phyloP scores from a whole-genome alignment of 768 basidiomycete species.

The Nidularia pulvinata region DNA sequence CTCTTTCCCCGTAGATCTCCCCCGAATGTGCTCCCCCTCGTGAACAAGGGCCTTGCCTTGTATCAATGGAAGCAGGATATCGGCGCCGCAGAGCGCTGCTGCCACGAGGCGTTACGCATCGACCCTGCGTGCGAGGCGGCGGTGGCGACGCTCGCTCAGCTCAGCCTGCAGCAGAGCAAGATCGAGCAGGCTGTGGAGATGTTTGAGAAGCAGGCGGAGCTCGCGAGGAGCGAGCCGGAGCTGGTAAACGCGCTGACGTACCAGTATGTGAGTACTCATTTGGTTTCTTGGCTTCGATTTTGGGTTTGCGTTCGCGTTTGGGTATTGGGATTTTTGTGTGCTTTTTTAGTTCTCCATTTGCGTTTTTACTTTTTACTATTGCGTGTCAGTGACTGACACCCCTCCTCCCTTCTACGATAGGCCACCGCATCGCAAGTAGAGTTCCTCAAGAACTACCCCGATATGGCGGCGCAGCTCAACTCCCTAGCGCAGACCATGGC shows the following conservation, averaged over 20 bases:
- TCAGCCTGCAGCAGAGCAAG: constrained; percentile 89
- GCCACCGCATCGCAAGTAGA: constrained; percentile 78
- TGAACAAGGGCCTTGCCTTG: constrained; percentile 96
- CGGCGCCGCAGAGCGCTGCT: constrained; percentile 78
- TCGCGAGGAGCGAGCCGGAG: constrained; percentile 92
- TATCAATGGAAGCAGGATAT: constrained; percentile 97
- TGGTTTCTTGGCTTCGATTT: too few relatives aligned
- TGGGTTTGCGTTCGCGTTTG: too few relatives aligned
- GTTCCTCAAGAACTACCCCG: constrained; percentile 83
- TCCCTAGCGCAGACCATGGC: constrained; percentile 32
- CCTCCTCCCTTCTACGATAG: not conserved
- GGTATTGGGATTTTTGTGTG: too few relatives aligned
- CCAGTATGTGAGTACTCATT: constrained; percentile 59
- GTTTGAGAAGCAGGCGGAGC: constrained; percentile 82
- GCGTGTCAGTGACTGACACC: too few relatives aligned
- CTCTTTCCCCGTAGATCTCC: constrained; percentile 32
- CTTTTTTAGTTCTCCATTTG: too few relatives aligned
- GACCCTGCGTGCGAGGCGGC: constrained; percentile 97
- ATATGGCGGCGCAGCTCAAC: constrained; percentile 71
- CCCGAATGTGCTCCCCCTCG: constrained; percentile 88
- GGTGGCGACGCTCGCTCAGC: constrained; percentile 92
- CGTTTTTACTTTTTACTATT: too few relatives aligned
- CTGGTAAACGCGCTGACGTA: constrained; percentile 77
- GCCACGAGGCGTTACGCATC: constrained; percentile 83
- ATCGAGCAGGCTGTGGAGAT: constrained; percentile 84